These are phyloP conservation scores for Decorospora gaudefroyi DNA, from an alignment of 2,329 filamentous ascomycete genomes.

Conservation along the genomic window DNA sequence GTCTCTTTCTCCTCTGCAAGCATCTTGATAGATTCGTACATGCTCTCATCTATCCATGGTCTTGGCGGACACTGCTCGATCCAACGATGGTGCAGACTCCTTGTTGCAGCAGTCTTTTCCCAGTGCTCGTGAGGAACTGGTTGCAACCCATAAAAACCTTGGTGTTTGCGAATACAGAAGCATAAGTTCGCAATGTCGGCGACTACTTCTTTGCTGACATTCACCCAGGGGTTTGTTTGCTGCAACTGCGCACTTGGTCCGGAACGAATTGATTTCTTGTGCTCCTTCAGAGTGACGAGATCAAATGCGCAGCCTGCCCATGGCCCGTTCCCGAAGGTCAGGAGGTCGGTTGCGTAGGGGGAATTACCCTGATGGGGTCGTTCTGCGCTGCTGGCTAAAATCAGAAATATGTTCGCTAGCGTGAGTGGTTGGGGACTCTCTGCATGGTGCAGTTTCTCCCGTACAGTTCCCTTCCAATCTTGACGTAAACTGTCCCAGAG, in stretches of 20 bases:
- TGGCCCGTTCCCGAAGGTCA: slow-evolving; percentile 9
- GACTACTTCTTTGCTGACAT: slow-evolving; percentile 14
- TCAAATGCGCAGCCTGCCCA: slow-evolving; percentile 20
- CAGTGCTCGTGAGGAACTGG: slow-evolving; percentile 49
- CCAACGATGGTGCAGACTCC: neutral
- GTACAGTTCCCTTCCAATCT: neutral
- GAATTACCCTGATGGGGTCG: neutral
- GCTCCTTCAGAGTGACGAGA: slow-evolving; percentile 11
- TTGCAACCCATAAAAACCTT: neutral
- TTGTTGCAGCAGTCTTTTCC: neutral
- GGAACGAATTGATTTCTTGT: neutral
- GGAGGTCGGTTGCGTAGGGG: too few species aligned
- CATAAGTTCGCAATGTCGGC: slow-evolving; percentile 14
- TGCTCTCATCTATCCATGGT: slow-evolving; percentile 2
- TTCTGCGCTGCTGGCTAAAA: slow-evolving; percentile 6
- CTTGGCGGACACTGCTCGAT: neutral
- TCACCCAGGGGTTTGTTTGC: slow-evolving; percentile 3
- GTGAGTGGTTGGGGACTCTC: slow-evolving; percentile 3
- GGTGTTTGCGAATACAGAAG: slow-evolving; percentile 3
- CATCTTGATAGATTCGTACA: neutral
- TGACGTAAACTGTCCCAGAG: neutral
- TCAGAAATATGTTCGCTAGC: slow-evolving; percentile 15
- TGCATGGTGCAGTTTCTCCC: neutral
- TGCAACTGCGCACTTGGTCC: neutral
- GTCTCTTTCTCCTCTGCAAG: too few species aligned